These are phyloP conservation scores for Pythium rhizo-oryzae DNA, from an alignment of 352 stramenopile species.

Conservation along the genomic window DNA sequence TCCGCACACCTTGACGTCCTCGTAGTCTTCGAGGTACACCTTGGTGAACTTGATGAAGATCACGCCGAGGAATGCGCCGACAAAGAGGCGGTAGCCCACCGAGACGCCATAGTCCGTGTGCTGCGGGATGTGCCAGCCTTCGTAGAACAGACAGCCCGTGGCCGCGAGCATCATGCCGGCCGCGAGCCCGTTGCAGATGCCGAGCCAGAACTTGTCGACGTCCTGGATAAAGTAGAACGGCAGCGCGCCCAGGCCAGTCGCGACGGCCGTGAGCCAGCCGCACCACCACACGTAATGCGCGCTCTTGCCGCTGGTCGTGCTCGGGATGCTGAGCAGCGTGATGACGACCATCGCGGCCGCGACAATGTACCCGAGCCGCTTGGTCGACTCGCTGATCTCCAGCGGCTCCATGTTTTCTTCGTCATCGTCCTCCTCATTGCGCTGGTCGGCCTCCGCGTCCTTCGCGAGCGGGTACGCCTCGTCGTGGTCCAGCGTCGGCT, in stretches of 20 bases:
- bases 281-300: constrained; percentile 96
- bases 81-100: constrained; percentile 75
- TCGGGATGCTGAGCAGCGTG: constrained; percentile 66
- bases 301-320: constrained; percentile 51
- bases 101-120: constrained; percentile 68
- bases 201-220: constrained; percentile 94
- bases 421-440: constrained; percentile 9
- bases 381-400: constrained; percentile 29
- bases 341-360: constrained; percentile 57
- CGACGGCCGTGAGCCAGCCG: constrained; percentile 97
- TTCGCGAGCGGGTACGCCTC: constrained; percentile 13
- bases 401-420: constrained; percentile 27
- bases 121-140: constrained; percentile 89
- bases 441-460: constrained; percentile 17
- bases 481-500: constrained; percentile 1
- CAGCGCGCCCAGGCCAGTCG: constrained; percentile 94
- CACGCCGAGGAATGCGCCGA: constrained; percentile 93
- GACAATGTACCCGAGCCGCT: constrained; percentile 47
- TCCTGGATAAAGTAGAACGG: constrained; percentile 95
- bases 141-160: constrained; percentile 94
- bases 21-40: constrained; percentile 94
- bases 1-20: constrained; percentile 92
- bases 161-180: constrained; percentile 99
- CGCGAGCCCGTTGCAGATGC: constrained; percentile 94
- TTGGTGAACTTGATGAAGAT: constrained; percentile 97